Base-by-base conservation (phyloP, 2,329 filamentous ascomycete genomes). In the Diplodia intermedia region DNA sequence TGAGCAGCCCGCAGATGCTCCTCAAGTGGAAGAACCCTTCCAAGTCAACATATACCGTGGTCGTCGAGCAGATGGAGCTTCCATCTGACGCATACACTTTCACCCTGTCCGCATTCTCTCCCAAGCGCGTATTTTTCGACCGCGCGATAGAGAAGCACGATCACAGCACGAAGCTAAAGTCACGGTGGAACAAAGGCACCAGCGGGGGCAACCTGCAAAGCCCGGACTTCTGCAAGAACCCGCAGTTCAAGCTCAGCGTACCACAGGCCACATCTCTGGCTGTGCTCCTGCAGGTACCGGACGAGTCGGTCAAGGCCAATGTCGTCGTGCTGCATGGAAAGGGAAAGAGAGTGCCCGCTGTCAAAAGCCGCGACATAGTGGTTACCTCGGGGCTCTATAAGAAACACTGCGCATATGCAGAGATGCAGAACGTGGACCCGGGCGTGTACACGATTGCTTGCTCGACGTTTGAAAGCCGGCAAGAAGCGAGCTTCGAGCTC, bases 1-100 rank as follows among this genome's bases (percentile, higher is more conserved):
- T 98, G 40, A 94, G 97, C 79, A 96, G 94, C 2, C 93, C 93
- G 1, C 96, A 98, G 77, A 97, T 92, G 0, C 86, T 99, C 8
- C 88, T 96, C 54, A 89, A 91, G 68, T 85, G 97, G 69, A 86
- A 91, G 33, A 84, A 85, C 68, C 79, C 83, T n/a, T 76, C 83
- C 1, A 77, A 80, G 18, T 80, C 81, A 12, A 80, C 80, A 0
- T 88, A 88, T 72, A 89, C 87, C 0, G 82, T 91, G 5, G 91
- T 94, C 8, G 83, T 93, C 33, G 90, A 93, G 18, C 91, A 96
- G 73, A 90, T 96, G 73, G 89, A 90, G 47, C 85, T 98, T 4
- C 90, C 91, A 1, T 81, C 90, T 3, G 84, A 87, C 1, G 85
- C 83, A 26, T 94, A 97, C 77, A 89, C 89, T n/a, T 97, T 98